Base-by-base conservation (phyloP, 352 stramenopile species). In the Pythium aquatile region DNA sequence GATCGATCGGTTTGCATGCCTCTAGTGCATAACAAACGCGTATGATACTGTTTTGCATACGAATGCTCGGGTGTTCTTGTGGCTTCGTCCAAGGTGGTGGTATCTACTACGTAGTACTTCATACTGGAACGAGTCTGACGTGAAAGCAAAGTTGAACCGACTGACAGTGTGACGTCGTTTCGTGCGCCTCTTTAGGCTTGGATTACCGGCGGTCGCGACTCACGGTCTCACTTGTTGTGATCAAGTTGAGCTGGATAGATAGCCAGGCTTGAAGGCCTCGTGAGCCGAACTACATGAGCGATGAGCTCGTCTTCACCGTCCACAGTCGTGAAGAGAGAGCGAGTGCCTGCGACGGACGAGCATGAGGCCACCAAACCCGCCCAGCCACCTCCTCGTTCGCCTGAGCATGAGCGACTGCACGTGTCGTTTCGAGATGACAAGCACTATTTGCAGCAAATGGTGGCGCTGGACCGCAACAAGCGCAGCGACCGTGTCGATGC, bases 401-500 rank as follows among this genome's bases (percentile, higher is more conserved):
- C 66, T 2, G 73, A 79, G 17, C 77, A 78, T 1, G 68, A 78
- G 44, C 69, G 78, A 13, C 67, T 91, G 5, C 79, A 91, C 32
- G 68, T 68, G 52, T 83, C 75, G 1, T 91, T 80, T 59, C 59
- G 63, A 8, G 59, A 76, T 0, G 79, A 90, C 46, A 78, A 72
- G 2, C 58, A 70, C 40, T 87, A 88, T 53, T 66, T 91, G 5
- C 28, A 65, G 1, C 68, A 78, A 26, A 83, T 90, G 76, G 59
- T 87, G 10, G 56, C 52, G 6, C 63, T 70, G 2, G 55, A 70
- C 11, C 53, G 65, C 28, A 56, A 73, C 56, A 61, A 79, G 55
- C 78, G 79, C 17, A 55, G 39, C 1, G 52, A 66, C 5, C 78
- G 85, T 17, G 58, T 88, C 1, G 68, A 87, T 13, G 81, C 81